phyloP scores from a whole-genome alignment of 345 rosid genomes.

The Iberis pinnata region DNA sequence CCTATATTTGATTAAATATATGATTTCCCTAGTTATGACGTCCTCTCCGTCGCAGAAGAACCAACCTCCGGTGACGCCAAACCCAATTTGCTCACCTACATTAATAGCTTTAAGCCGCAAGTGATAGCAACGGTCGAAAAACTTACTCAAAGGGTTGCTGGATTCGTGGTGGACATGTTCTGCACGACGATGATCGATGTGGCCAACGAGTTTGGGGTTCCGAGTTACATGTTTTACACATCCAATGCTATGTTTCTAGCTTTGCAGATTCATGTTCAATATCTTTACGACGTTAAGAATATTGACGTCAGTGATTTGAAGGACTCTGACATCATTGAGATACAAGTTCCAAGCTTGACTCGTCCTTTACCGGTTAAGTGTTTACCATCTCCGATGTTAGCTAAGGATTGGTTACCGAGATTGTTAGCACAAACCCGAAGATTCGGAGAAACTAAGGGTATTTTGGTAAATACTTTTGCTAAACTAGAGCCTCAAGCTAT shows the following conservation, averaged over 20 bases:
- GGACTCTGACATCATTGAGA: slow-evolving; percentile 26
- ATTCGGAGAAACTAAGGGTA: slow-evolving; percentile 32
- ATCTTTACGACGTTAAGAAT: slow-evolving; percentile 9
- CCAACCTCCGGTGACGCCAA: slow-evolving; percentile 3
- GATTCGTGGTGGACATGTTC: slow-evolving; percentile 47
- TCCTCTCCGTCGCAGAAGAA: slow-evolving; percentile 21
- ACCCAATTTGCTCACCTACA: neutral
- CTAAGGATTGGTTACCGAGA: neutral
- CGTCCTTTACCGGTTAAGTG: slow-evolving; percentile 32
- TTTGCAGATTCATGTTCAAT: slow-evolving; percentile 18
- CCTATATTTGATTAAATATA: too few species aligned
- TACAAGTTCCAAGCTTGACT: slow-evolving; percentile 25
- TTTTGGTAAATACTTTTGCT: slow-evolving; percentile 36
- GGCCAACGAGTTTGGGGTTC: slow-evolving; percentile 35
- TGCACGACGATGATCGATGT: slow-evolving; percentile 41
- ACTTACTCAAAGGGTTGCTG: slow-evolving; percentile 26
- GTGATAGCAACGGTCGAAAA: slow-evolving; percentile 29
- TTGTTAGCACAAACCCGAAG: neutral
- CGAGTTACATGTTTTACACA: slow-evolving; percentile 44
- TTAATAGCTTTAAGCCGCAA: slow-evolving; percentile 30
- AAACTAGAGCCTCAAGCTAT: slow-evolving; percentile 41
- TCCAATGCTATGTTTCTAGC: slow-evolving; percentile 32
- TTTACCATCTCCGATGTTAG: slow-evolving; percentile 9
- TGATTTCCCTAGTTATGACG: too few species aligned
- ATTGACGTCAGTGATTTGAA: slow-evolving; percentile 10